These are phyloP conservation scores for Ceratobasidium sp. DNA, from an alignment of 1,284 basidiomycete species.

Conservation along the genomic window DNA sequence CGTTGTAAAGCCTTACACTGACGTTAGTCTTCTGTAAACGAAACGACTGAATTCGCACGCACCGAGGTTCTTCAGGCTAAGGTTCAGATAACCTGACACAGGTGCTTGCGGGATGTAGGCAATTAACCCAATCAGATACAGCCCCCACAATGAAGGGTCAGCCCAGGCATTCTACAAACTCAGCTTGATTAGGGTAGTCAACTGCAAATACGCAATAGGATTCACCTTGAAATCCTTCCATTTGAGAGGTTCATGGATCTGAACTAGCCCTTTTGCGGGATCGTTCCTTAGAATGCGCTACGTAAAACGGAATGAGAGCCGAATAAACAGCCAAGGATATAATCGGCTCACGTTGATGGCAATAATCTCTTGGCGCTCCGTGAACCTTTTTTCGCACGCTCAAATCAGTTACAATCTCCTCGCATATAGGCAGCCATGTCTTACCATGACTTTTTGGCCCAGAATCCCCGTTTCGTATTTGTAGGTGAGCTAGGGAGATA, in stretches of 20 bases:
- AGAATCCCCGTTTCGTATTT: conserved; percentile 27
- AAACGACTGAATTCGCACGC: background rate
- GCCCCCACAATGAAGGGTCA: conserved; percentile 20
- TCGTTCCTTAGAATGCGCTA: conserved; percentile 31
- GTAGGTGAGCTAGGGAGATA: conserved; percentile 25
- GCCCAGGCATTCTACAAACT: conserved; percentile 14
- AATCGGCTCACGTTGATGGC: conserved; percentile 20
- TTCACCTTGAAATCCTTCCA: conserved; percentile 29
- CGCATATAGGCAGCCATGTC: background rate
- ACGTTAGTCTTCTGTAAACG: background rate
- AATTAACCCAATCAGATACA: conserved; percentile 12
- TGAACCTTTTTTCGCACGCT: conserved; percentile 16
- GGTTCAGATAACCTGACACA: conserved; percentile 16
- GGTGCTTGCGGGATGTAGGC: conserved; percentile 26
- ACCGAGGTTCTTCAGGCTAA: conserved; percentile 26
- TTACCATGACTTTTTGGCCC: conserved; percentile 29
- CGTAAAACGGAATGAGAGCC: background rate
- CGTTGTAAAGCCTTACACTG: conserved; percentile 3
- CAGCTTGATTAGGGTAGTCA: background rate
- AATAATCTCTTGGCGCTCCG: conserved; percentile 29
- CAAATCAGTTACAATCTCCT: background rate
- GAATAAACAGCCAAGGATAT: background rate
- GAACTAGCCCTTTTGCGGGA: conserved; percentile 30
- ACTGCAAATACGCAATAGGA: too few species aligned
- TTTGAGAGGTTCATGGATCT: conserved; percentile 22